Evolutionary conservation across 352 stramenopile genomes (phyloP), one percentile per base, ranked within the genome.

Genomic region (Pythium diclinum): DNA sequence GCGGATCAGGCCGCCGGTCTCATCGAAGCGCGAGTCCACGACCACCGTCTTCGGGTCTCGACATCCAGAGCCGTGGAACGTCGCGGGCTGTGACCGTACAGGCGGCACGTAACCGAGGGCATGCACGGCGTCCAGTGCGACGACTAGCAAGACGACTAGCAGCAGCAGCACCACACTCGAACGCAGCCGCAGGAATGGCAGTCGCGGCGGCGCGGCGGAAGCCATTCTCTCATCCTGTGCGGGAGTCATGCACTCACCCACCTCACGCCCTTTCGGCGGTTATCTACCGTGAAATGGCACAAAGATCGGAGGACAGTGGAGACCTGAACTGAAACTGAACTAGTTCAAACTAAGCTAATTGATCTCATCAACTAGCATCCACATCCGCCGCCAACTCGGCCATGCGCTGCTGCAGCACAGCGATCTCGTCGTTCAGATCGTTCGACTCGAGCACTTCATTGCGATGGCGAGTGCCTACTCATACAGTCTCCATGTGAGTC

Each of bases 341-440:
- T 28, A 32, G 7, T 32, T 42, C 25, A 47, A 19, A 14, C 44
- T 51, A 51, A 53, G 46, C 46, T 53, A 53, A 53, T 53, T n/a
- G 32, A 9, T 38, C 19, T 53, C 8, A 30, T 65, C 21, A 73
- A 46, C 42, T 63, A 7, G 67, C 73, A 16, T 85, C 72, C 1
- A 89, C 61, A 42, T 89, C 83, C 1, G 72, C 67, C 6, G 81
- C 81, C 34, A 91, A 68, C 40, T 89, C 77, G 56, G 82, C 75
- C 36, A 88, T 68, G n/a, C 81, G 81, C n/a, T 77, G 69, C 61
- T 88, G 79, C 52, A 89, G 71, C 25, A 68, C 62, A 32, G 77
- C 74, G 44, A 91, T 88, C 52, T 89, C 83, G 2, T 87, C 74
- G 55, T 68, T 86, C 23, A 89, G 72, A 40, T 89, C 80, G 17